phyloP scores from a whole-genome alignment of 495 filamentous ascomycete species.

The Ramalina intermedia region DNA sequence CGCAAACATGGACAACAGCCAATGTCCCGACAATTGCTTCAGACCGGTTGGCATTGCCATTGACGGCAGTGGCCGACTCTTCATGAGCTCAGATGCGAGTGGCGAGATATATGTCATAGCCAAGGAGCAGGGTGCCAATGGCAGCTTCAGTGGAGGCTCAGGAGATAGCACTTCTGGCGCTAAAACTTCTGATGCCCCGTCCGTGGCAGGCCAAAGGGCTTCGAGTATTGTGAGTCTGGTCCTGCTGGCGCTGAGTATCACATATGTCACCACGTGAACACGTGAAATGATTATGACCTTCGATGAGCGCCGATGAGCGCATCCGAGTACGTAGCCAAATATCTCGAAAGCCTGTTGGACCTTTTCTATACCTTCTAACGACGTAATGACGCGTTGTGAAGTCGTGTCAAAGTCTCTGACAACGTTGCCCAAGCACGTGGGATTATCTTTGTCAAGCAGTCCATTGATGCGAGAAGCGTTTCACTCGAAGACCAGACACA shows the following conservation, averaged over 20 bases:
- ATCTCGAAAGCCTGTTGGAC: too few species aligned
- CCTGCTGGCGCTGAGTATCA: not conserved
- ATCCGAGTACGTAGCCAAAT: too few species aligned
- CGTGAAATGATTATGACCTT: too few species aligned
- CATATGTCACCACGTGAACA: not conserved
- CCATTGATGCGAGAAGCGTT: too few species aligned
- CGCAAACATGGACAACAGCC: constrained; percentile 27
- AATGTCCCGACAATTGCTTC: constrained; percentile 36
- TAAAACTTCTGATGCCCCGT: not conserved
- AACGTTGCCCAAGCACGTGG: too few species aligned
- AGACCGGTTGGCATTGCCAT: constrained; percentile 41
- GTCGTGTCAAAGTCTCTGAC: too few species aligned
- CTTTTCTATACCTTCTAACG: too few species aligned
- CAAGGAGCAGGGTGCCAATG: constrained; percentile 8
- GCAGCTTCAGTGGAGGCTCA: not conserved
- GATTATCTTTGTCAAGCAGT: too few species aligned
- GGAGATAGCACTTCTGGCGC: not conserved
- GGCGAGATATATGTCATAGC: constrained; percentile 43
- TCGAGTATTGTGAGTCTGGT: not conserved
- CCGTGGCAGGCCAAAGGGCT: not conserved
- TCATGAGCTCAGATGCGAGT: constrained; percentile 40
- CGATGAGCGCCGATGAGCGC: too few species aligned
- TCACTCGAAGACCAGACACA: too few species aligned
- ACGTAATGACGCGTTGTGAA: too few species aligned
- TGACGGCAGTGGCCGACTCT: constrained; percentile 33